Evolutionary conservation across 176 grass and related monocot species (phyloP), one percentile per base, ranked within the genome.

Genomic region (Tuctoria greenei): DNA sequence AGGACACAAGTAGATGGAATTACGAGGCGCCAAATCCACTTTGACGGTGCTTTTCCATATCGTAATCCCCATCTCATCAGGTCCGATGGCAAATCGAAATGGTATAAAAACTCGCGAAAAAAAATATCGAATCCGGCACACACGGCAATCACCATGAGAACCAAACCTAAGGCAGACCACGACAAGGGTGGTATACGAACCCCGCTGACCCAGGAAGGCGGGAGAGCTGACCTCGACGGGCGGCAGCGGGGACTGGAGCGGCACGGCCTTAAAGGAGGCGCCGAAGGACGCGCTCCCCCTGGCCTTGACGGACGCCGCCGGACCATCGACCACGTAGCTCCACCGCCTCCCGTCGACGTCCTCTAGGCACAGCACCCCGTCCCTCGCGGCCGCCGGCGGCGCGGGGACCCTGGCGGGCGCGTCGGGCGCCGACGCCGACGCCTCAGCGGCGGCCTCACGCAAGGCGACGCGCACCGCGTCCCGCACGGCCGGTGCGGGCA

Each of bases 321-420:
- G 17, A 34, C 66, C 78, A 71, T 99, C 89, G 31, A 99, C 59
- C 55, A 90, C 87, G 73, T 99, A 99, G 66, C 82, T 92, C 82
- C 89, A 99, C 41, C 81, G 86, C 89, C 91, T 84, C 52, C 95
- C 91, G 20, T 94, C 91, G 74, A 99, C 83, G 79, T 99, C 95
- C 84, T 99, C 95, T 10, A 90, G 77, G 70, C 95, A 99, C 39
- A 95, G 68, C 23, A 90, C 72, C 64, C 86, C 90, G 44, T 77
- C 77, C 12, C 59, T 75, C 10, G 83, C 58, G 10, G 54, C 38
- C 21, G 79, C 51, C 47, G 83, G 71, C 47, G 83, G 71, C 45
- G 86, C 66, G 25, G 43, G 76, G 54, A 54, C 81, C 88, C 51
- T 86, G 81, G 41, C 76, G 44, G 23, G 77, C 60, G 73, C 63